Base-by-base conservation (phyloP, 2,329 filamentous ascomycete genomes). In the Aspergillus alliaceus region DNA sequence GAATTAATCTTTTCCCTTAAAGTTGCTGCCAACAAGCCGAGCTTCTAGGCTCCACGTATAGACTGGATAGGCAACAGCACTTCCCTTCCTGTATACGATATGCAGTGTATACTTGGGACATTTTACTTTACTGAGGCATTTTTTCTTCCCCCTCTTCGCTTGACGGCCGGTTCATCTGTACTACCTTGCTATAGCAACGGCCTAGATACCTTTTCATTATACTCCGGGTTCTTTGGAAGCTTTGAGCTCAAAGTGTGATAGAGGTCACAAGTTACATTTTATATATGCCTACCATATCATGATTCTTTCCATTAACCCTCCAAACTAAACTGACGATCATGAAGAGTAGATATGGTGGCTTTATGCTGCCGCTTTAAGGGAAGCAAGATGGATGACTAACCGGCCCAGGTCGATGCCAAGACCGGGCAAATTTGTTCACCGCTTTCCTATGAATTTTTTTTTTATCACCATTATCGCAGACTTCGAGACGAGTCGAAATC, bases 361-460 rank as follows among this genome's bases (percentile, higher is more conserved):
- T 20, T 24, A 3, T 24, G 39, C n/a, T 46, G 14, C 24, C 22
- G 18, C 39, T 20, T 20, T 27, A 7, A 32, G 29, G 20, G 27
- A 31, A 22, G 22, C 18, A 24, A 39, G 12, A 25, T 25, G 39
- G 7, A 27, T 48, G 44, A 48, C 44, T 48, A 48, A 48, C n/a
- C 39, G 46, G 31, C 24, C 25, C 25, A 37, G 29, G 20, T 31
- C n/a, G 46, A 58, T 58, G 66, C 66, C 67, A 71, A 71, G 63
- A 57, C 62, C 59, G 62, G 67, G 59, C 60, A 65, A 71, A 72
- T 60, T 58, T 54, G 52, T 61, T 64, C 66, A 73, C 73, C 73
- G 73, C 71, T 68, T 73, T 73, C 69, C 59, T 68, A 64, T 65
- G 58, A 66, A 68, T 69, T 70, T 75, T 75, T 75, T 75, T 75